Conservation (phyloP, 176 grass and related monocot species). For the Cocos nucifera region DNA sequence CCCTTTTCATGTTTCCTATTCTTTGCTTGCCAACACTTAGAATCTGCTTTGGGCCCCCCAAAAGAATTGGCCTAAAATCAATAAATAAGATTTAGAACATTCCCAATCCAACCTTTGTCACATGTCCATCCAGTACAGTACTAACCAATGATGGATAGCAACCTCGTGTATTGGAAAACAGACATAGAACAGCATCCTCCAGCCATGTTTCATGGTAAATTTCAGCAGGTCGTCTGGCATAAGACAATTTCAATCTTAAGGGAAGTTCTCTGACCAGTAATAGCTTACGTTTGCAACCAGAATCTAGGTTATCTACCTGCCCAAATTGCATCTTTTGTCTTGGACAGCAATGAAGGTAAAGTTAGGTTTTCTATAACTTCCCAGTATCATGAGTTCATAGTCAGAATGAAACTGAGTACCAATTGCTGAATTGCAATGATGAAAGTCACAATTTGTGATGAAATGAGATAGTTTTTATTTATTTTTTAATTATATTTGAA, state of each 20-base stretch:
- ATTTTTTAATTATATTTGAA: no score
- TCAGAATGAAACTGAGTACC: no score
- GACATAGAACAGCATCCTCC: slow-evolving; percentile 63
- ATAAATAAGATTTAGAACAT: slow-evolving; percentile 11
- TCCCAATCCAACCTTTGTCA: background rate
- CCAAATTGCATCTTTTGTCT: no score
- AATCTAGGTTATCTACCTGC: no score
- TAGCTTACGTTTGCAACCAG: background rate
- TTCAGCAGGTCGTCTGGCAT: slow-evolving; percentile 32
- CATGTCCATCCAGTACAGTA: slow-evolving; percentile 25
- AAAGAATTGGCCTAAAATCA: slow-evolving; percentile 68
- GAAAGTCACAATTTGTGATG: no score
- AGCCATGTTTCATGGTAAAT: slow-evolving; percentile 87
- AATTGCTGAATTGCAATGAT: no score
- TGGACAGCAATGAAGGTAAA: no score
- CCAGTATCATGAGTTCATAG: no score
- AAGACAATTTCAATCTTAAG: slow-evolving; percentile 35
- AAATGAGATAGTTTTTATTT: no score
- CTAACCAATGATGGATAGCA: slow-evolving; percentile 72
- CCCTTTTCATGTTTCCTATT: slow-evolving; percentile 26
- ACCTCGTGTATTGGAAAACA: slow-evolving; percentile 75
- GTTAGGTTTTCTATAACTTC: no score
- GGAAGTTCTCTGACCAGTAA: slow-evolving; percentile 14
- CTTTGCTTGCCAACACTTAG: slow-evolving; percentile 53
- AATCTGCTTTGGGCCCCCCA: slow-evolving; percentile 60